A percentile compares a stretch with the other conserved stretches of the same genome.
These are phyloP conservation scores for Dactylis glomerata DNA, from an alignment of 176 grass and related monocot species.

Conservation along the genomic window DNA sequence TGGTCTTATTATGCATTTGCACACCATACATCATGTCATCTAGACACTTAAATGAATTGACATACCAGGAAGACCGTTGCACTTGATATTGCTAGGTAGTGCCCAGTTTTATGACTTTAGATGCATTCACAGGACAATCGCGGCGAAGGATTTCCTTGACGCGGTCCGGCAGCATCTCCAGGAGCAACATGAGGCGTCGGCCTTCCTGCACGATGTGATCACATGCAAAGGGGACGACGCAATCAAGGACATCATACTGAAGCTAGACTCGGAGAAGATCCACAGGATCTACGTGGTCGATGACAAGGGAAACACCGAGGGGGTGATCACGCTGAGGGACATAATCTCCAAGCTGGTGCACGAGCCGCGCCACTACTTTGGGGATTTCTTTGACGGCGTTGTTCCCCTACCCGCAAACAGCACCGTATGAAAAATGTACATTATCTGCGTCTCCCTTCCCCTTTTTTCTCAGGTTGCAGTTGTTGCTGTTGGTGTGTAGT, in stretches of 20 bases:
- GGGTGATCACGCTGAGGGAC: constrained; percentile 88
- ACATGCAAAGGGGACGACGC: constrained; percentile 56
- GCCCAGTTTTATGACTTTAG: not conserved
- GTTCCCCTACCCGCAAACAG: constrained; percentile 76
- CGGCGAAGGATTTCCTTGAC: constrained; percentile 68
- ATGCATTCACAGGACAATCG: constrained; percentile 66
- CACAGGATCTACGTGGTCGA: constrained; percentile 77
- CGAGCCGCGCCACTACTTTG: constrained; percentile 86
- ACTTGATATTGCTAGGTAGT: not conserved
- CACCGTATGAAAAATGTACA: constrained; percentile 61
- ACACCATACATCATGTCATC: not conserved
- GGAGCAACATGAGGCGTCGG: constrained; percentile 66
- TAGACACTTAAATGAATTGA: not conserved
- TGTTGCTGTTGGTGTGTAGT: not conserved
- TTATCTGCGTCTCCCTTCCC: not conserved
- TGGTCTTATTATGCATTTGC: not conserved
- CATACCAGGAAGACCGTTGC: not conserved
- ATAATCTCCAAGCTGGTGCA: constrained; percentile 97
- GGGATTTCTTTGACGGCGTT: constrained; percentile 93
- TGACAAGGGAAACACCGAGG: constrained; percentile 53
- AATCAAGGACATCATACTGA: constrained; percentile 83
- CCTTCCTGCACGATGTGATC: constrained; percentile 55
- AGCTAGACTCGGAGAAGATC: constrained; percentile 76
- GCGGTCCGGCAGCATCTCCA: constrained; percentile 60
- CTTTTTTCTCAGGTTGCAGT: not conserved